Conservation (phyloP, 106 monocot species). For the Cymbidium sinense region DNA sequence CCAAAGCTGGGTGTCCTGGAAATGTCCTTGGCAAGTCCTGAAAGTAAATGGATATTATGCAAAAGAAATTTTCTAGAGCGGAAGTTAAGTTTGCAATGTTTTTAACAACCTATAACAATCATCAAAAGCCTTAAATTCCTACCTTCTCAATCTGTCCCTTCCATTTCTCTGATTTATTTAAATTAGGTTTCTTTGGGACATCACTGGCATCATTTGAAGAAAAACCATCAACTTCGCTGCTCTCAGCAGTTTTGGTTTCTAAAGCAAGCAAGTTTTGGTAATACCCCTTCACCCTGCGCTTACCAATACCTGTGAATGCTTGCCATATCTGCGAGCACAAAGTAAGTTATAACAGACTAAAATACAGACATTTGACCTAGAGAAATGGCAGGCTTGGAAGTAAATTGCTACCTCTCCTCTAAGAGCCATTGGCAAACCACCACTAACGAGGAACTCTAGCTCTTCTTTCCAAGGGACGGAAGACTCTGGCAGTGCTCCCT, state of each 20-base stretch:
- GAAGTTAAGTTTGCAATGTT: background rate
- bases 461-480: conserved; percentile 73
- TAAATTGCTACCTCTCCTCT: conserved; percentile 77
- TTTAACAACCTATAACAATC: background rate
- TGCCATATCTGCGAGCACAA: conserved; percentile 73
- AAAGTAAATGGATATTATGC: conserved; percentile 4
- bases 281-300: conserved; percentile 72
- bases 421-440: conserved; percentile 89
- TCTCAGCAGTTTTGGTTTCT: conserved; percentile 23
- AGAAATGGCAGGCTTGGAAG: background rate
- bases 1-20: conserved; percentile 93
- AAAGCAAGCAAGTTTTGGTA: conserved; percentile 54
- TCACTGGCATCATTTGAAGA: conserved; percentile 16
- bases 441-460: conserved; percentile 71
- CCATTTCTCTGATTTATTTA: conserved; percentile 69
- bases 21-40: conserved; percentile 99
- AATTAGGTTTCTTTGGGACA: conserved; percentile 17
- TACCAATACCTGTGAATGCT: conserved; percentile 81
- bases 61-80: background rate
- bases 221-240: conserved; percentile 18
- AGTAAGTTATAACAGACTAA: background rate
- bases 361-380: background rate
- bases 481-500: conserved; percentile 15
- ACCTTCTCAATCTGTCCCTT: conserved; percentile 98
- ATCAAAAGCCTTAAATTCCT: background rate